phyloP scores from a whole-genome alignment of 768 basidiomycete species.

The Lentinula lateritia region DNA sequence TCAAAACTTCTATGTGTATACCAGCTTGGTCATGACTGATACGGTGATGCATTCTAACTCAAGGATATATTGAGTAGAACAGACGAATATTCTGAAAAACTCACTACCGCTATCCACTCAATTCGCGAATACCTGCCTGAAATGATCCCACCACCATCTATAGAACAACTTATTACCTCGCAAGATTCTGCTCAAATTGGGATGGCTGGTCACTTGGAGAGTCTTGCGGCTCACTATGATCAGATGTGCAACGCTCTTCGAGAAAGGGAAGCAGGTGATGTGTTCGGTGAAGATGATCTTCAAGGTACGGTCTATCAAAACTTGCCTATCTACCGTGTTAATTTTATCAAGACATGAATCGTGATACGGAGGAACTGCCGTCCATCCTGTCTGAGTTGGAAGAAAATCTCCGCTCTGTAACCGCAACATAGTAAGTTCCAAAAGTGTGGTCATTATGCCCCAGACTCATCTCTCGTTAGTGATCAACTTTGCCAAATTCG shows the following conservation, averaged over 20 bases:
- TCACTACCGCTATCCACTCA: conserved; percentile 46
- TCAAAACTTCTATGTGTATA: not conserved
- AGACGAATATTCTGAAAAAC: conserved; percentile 62
- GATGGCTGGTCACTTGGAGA: conserved; percentile 76
- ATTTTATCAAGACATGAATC: conserved; percentile 59
- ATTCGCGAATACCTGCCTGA: conserved; percentile 50
- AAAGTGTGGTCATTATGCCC: not conserved
- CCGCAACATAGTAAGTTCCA: conserved; percentile 48
- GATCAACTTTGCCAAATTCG: conserved; percentile 43
- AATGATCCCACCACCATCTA: conserved; percentile 27
- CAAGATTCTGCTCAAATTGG: conserved; percentile 53
- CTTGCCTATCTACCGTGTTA: not conserved
- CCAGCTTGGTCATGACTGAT: not conserved
- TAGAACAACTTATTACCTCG: conserved; percentile 41
- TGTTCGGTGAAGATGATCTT: conserved; percentile 63
- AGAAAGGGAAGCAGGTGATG: conserved; percentile 65
- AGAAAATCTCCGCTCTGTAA: conserved; percentile 46
- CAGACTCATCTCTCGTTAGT: conserved; percentile 20
- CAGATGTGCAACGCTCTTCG: conserved; percentile 67
- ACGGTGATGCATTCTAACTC: not conserved
- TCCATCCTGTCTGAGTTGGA: conserved; percentile 71
- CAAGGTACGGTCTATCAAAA: conserved; percentile 36
- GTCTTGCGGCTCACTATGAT: conserved; percentile 68
- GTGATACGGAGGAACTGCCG: conserved; percentile 76
- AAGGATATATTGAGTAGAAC: conserved; percentile 62